Evolutionary conservation across 2,329 filamentous ascomycete genomes (phyloP).

Genomic region (Penicillium sp.): DNA sequence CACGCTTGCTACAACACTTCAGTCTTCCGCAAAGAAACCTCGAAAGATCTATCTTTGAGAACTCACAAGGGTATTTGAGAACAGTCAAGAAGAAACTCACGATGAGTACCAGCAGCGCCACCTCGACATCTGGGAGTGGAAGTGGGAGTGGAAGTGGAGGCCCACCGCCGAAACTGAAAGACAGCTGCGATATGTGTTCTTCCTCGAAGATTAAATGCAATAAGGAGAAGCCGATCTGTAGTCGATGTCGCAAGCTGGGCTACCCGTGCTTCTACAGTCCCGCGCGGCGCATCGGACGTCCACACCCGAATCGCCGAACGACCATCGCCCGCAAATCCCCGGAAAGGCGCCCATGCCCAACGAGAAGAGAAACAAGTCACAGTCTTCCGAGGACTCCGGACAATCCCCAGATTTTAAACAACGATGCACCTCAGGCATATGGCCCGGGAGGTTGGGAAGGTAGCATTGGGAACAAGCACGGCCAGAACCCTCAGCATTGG

Average conservation of each 20-base stretch:
- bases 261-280: slow-evolving; percentile 30
- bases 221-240: slow-evolving; percentile 10
- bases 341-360: not conserved
- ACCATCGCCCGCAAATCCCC: not conserved
- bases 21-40: too few species aligned
- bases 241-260: slow-evolving; percentile 19
- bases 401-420: too few species aligned
- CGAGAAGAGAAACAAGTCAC: not conserved
- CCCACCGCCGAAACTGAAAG: slow-evolving; percentile 5
- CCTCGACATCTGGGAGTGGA: not conserved
- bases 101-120: not conserved
- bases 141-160: too few species aligned
- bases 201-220: slow-evolving; percentile 12
- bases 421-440: too few species aligned
- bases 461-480: not conserved
- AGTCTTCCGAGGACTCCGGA: not conserved
- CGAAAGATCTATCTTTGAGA: too few species aligned
- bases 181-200: slow-evolving; percentile 12
- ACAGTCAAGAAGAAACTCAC: too few species aligned
- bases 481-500: slow-evolving; percentile 5
- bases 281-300: slow-evolving; percentile 24
- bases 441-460: too few species aligned
- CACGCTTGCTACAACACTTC: too few species aligned
- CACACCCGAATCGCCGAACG: slow-evolving; percentile 9
- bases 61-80: too few species aligned